A percentile compares a stretch with the other conserved stretches of the same genome.
phyloP scores from a whole-genome alignment of 164 flowering plant species.

The Brasenia schreberi region DNA sequence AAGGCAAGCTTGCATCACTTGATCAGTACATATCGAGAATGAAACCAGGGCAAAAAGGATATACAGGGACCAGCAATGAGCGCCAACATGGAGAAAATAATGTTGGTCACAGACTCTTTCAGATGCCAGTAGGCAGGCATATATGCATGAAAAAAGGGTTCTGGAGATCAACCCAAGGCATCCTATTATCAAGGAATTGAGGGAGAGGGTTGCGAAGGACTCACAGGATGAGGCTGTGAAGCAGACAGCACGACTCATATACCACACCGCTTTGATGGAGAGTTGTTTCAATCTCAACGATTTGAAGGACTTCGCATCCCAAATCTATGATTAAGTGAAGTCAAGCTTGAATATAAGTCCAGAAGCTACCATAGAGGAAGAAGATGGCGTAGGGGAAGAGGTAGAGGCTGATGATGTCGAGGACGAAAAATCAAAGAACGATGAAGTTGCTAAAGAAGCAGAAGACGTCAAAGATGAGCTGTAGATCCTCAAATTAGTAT shows the following conservation, averaged over 20 bases:
- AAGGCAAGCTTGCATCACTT: conserved; percentile 71
- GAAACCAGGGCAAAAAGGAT: conserved; percentile 87
- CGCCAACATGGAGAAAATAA: conserved; percentile 21
- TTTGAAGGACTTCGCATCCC: conserved; percentile 21
- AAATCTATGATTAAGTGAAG: conserved; percentile 67
- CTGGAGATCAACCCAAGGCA: too few species aligned
- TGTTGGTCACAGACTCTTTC: too few species aligned
- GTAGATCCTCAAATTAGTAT: too few species aligned
- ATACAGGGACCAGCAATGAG: conserved; percentile 93
- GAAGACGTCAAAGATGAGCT: too few species aligned
- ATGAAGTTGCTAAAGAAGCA: too few species aligned
- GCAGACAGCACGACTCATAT: too few species aligned
- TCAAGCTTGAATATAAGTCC: conserved; percentile 59
- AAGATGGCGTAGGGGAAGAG: too few species aligned
- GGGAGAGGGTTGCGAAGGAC: conserved; percentile 58
- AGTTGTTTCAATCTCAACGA: conserved; percentile 53
- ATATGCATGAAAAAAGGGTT: too few species aligned
- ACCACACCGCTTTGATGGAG: conserved; percentile 69
- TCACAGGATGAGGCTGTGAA: conserved; percentile 45
- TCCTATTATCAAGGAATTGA: conserved; percentile 72
- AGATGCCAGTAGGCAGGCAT: too few species aligned
- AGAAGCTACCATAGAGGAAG: too few species aligned
- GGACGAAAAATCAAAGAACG: too few species aligned
- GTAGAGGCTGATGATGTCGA: conserved; percentile 29
- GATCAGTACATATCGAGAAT: conserved; percentile 94